A percentile compares a stretch with the other conserved stretches of the same genome.
Conservation (phyloP, 345 rosid species). For the Lepidium aucheri region DNA sequence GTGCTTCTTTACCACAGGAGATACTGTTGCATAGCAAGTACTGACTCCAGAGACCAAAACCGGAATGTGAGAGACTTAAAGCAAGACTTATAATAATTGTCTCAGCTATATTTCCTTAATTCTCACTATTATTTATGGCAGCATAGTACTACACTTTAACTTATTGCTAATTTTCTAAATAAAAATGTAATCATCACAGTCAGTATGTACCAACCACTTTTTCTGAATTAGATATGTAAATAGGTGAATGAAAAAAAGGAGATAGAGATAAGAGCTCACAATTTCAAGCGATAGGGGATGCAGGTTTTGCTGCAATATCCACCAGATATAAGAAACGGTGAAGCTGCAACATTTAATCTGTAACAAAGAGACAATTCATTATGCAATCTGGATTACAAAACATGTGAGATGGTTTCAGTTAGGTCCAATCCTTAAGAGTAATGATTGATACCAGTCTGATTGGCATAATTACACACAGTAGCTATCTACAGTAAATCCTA, state of each 20-base stretch:
- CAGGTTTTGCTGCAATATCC: slow-evolving; percentile 11
- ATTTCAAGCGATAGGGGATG: slow-evolving; percentile 18
- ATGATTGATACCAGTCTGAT: not conserved
- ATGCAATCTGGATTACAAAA: not conserved
- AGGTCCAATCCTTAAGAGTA: not conserved
- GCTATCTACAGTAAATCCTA: not conserved
- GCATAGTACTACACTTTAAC: not conserved
- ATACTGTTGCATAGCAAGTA: slow-evolving; percentile 27
- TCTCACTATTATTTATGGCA: not conserved
- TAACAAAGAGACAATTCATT: not conserved
- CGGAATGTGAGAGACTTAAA: not conserved
- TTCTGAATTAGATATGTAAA: not conserved
- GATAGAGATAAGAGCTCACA: slow-evolving; percentile 1
- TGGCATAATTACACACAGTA: not conserved
- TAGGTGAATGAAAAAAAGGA: too few relatives aligned
- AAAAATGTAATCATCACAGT: slow-evolving; percentile 1
- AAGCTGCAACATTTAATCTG: slow-evolving; percentile 15
- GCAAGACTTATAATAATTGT: not conserved
- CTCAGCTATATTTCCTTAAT: not conserved
- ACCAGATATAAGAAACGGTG: not conserved
- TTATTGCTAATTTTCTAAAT: not conserved
- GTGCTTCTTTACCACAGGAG: slow-evolving; percentile 13
- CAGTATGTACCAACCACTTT: not conserved
- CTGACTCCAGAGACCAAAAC: slow-evolving; percentile 1
- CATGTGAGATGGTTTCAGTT: not conserved